These are phyloP conservation scores for Umbelopsis sp. DNA, from an alignment of 192 early-diverging fungal species.

Conservation along the genomic window DNA sequence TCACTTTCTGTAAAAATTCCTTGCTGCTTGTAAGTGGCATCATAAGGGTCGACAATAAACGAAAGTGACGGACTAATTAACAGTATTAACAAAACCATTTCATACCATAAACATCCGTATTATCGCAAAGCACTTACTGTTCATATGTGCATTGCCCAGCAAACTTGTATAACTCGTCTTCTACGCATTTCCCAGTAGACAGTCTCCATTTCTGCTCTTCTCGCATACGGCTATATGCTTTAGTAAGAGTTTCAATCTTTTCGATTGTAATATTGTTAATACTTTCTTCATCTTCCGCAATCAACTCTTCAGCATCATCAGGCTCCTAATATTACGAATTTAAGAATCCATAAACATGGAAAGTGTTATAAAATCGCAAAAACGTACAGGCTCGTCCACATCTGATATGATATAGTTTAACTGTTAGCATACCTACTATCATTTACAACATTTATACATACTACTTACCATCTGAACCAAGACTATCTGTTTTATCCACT, in stretches of 20 bases:
- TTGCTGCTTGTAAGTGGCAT: slow-evolving; percentile 25
- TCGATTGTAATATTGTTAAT: slow-evolving; percentile 6
- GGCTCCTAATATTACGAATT: not conserved
- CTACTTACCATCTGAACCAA: no score
- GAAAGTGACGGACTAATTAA: slow-evolving; percentile 18
- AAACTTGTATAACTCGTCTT: slow-evolving; percentile 37
- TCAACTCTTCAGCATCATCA: not conserved
- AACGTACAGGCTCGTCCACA: not conserved
- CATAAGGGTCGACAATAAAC: slow-evolving; percentile 31
- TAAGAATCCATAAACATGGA: not conserved
- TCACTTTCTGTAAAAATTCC: slow-evolving; percentile 26
- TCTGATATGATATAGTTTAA: not conserved
- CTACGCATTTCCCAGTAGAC: slow-evolving; percentile 27
- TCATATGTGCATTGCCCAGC: slow-evolving; percentile 23
- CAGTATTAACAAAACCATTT: not conserved
- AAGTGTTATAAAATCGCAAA: not conserved
- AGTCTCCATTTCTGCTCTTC: slow-evolving; percentile 28
- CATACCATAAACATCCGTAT: not conserved
- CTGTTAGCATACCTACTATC: no score
- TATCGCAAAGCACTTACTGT: slow-evolving; percentile 19
- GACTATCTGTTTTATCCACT: not conserved
- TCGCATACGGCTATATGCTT: slow-evolving; percentile 22
- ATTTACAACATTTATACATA: no score
- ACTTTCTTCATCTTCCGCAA: not conserved
- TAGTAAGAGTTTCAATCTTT: slow-evolving; percentile 3